phyloP scores from a whole-genome alignment of 192 early-diverging fungal species.

The Phycomyces blakesleeanus region DNA sequence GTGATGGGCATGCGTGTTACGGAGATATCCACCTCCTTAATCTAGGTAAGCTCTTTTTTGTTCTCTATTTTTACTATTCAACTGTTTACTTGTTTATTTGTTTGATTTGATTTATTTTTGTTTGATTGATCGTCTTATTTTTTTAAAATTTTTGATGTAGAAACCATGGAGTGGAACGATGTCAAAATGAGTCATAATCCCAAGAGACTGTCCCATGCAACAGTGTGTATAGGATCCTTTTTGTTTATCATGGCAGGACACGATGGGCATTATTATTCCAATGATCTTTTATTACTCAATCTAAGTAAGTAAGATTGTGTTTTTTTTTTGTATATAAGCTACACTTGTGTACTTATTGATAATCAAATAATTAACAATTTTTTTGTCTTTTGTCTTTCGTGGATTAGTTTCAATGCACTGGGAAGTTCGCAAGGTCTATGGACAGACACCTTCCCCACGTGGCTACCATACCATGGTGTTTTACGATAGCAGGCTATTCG shows the following conservation, averaged over 20 bases:
- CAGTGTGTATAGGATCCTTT: conserved; percentile 81
- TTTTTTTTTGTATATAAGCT: no score
- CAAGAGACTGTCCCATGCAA: conserved; percentile 75
- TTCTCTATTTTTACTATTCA: no score
- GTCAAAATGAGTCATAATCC: conserved; percentile 55
- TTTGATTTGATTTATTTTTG: no score
- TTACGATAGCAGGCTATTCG: conserved; percentile 71
- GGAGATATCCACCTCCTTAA: conserved; percentile 59
- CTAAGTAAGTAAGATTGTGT: conserved; percentile 40
- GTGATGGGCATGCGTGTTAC: conserved; percentile 78
- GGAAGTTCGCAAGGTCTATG: conserved; percentile 71
- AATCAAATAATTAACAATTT: no score
- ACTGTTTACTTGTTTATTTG: no score
- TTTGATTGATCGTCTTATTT: no score
- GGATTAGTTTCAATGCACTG: conserved; percentile 69
- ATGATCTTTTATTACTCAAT: conserved; percentile 77
- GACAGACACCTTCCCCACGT: conserved; percentile 57
- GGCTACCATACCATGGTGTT: conserved; percentile 80
- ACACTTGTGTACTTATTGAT: background rate
- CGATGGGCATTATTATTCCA: conserved; percentile 75
- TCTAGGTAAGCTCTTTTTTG: no score
- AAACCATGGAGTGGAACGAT: conserved; percentile 53
- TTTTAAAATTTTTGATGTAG: no score
- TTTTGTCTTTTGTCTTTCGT: background rate
- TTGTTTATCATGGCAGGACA: conserved; percentile 86